Evolutionary conservation across 179 eudicot species (phyloP), one percentile per base, ranked within the genome.

Genomic region (Drosera spatulata): DNA sequence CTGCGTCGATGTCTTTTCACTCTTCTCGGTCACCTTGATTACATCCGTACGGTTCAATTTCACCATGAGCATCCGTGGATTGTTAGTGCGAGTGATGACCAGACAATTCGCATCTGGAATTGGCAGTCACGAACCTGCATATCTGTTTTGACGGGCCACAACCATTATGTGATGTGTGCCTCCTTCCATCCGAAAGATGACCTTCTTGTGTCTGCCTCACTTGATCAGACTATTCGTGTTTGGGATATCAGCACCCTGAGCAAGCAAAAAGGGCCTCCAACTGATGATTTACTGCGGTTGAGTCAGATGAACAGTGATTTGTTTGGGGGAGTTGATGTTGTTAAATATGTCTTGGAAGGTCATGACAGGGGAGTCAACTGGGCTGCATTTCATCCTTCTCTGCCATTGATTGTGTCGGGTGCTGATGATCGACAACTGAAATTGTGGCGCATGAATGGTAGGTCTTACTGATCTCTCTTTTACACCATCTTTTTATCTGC

Each of bases 351-450:
- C 50, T 66, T 86, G 85, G 95, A 86, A 79, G 95, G 96, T 63
- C 96, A 88, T 77, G 96, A 88, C 58, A 80, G 95, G 66, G 97
- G 95, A 11, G 95, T 89, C 61, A 89, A 89, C 65, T 89, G 97
- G 97, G 97, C 97, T 61, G 42, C 95, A 13, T 89, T 89, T 63
- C 97, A 89, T 66, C 95, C 97, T 37, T 80, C 82, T 44, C 76
- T 88, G 48, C 96, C 95, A 43, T 71, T 86, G 59, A 86, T 88
- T 72, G 91, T 88, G 33, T 88, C 96, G 15, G 95, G 95, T 60
- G 96, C 95, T 53, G 95, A 88, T 84, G 96, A 88, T 52, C 96
- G 95, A 50, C 96, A 86, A 79, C 86, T 86, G 52, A 88, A 88
- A 73, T 61, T 88, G 53, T 89, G 97, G 97, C 88, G 95, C 55